Evolutionary conservation across 2,329 filamentous ascomycete species (phyloP).

Genomic region (Eurotiales sp.): DNA sequence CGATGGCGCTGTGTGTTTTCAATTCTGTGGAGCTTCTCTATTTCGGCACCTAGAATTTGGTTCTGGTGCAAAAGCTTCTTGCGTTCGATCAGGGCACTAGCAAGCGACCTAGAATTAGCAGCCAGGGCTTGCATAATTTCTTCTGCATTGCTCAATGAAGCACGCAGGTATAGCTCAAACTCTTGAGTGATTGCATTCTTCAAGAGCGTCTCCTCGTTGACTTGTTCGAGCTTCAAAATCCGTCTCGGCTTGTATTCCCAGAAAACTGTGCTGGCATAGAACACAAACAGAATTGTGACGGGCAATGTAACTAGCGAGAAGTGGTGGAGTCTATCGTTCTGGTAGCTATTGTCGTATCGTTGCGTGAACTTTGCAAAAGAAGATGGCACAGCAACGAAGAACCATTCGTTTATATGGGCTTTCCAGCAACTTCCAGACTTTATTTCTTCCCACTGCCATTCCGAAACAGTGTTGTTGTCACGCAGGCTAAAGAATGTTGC

Average conservation of each 20-base stretch:
- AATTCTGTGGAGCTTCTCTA: not conserved
- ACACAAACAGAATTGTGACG: not conserved
- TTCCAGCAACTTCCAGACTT: not conserved
- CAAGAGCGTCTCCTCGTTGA: conserved; percentile 5
- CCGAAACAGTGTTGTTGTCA: not conserved
- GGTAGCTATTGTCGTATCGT: conserved; percentile 9
- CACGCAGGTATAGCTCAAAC: not conserved
- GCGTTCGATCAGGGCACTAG: not conserved
- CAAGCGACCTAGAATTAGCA: not conserved
- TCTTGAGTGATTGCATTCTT: conserved; percentile 6
- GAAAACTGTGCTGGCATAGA: not conserved
- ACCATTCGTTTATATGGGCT: not conserved
- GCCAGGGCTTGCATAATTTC: not conserved
- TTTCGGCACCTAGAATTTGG: not conserved
- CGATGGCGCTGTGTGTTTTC: not conserved
- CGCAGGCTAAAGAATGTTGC: not conserved
- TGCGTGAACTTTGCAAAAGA: not conserved
- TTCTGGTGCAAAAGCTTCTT: not conserved
- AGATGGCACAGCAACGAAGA: not conserved
- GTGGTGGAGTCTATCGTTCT: conserved; percentile 7
- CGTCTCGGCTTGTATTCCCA: conserved; percentile 4
- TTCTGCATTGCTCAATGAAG: not conserved
- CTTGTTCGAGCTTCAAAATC: not conserved
- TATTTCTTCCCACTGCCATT: not conserved
- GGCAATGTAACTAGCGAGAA: not conserved